Percentiles rank a stretch among this genome's conserved stretches.
These are phyloP conservation scores for Hypoxylon crocopeplum DNA, from an alignment of 495 filamentous ascomycete species.

Conservation along the genomic window DNA sequence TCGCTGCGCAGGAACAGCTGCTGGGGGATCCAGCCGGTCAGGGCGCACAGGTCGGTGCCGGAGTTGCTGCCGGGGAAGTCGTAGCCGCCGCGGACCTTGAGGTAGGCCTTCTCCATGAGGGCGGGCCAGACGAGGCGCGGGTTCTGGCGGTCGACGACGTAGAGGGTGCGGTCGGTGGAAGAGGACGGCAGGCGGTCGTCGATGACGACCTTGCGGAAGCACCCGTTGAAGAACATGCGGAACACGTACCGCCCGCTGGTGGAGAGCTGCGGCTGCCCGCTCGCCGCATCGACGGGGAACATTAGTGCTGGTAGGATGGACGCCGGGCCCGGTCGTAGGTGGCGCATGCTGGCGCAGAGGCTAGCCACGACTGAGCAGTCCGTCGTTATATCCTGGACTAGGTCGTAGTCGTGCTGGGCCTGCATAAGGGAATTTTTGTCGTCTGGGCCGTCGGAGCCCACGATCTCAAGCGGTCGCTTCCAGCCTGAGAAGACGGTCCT, in stretches of 20 bases:
- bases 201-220: constrained; percentile 83
- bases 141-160: constrained; percentile 88
- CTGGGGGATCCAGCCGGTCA: constrained; percentile 97
- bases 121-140: constrained; percentile 86
- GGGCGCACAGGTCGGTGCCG: constrained; percentile 86
- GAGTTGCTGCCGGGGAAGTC: constrained; percentile 99
- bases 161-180: constrained; percentile 70
- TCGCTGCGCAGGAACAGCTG: constrained; percentile 89
- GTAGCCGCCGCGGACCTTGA: constrained; percentile 97
- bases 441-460: constrained; percentile 15
- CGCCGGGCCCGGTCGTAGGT: constrained; percentile 43
- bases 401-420: constrained; percentile 64
- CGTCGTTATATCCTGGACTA: constrained; percentile 92
- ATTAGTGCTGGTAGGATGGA: constrained; percentile 67
- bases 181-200: constrained; percentile 91
- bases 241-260: constrained; percentile 88
- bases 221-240: constrained; percentile 93
- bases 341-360: constrained; percentile 76
- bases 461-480: constrained; percentile 73
- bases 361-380: constrained; percentile 98
- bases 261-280: constrained; percentile 65
- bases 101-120: constrained; percentile 92
- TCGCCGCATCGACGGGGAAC: constrained; percentile 71
- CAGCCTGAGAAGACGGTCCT: constrained; percentile 76
- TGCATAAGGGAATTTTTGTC: constrained; percentile 61